Evolutionary conservation across 164 flowering plant species (phyloP), one percentile per base, ranked within the genome.

Genomic region (Vitis labrusca): DNA sequence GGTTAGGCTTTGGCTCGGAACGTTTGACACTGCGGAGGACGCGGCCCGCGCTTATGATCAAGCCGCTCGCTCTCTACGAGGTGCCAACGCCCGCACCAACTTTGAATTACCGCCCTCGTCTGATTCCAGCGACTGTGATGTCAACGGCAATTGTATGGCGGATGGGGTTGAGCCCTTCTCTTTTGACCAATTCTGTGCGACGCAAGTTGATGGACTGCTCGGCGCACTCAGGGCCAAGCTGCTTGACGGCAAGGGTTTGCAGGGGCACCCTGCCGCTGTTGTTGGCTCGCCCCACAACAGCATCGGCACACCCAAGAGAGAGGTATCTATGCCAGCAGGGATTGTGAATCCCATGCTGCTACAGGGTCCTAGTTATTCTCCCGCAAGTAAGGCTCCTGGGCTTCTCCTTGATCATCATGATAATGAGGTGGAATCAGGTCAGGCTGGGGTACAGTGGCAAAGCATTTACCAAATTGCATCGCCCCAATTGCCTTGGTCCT

Each of bases 1-100:
- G 75, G 80, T 80, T 2, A 65, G 83, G 65, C 76, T 80, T n/a
- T 80, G 83, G 83, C 80, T 77, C 1, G 80, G 83, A 13, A 80
- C 83, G 0, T 80, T 80, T 29, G 83, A 80, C 75, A 68, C 84
- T 0, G 81, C 84, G 1, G 81, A 81, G 69, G 78, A 78, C 4
- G 82, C 81, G 0, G 84, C 84, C 1, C 74, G 78, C 9, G 84
- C 81, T 1, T 81, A 78, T 17, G 84, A 81, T 50, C 71, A 78
- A 9, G 84, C 84, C 3, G 84, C 84, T 12, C 71, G 82, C 5
- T 66, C 78, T 58, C n/a, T 78, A 17, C 75, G 84, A 1, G 82
- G 84, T 17, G 70, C 68, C 29, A 81, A 81, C 32, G 84, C 84
- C 9, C 73, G 84, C 11, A 81, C 84, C 74, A 81, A 81, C 72